Base-by-base conservation (phyloP, 345 rosid genomes). In the Lepidium sativum region DNA sequence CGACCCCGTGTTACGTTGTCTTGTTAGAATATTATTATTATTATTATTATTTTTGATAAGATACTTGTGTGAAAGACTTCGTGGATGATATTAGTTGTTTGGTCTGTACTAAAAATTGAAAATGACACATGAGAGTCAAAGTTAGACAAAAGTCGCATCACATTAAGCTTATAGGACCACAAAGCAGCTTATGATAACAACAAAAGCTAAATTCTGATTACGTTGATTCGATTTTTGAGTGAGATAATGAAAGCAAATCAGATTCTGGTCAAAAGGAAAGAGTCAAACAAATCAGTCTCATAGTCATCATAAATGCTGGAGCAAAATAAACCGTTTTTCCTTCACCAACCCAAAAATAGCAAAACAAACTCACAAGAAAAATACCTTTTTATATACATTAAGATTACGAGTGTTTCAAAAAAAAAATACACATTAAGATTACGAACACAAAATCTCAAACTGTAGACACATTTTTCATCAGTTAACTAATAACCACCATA, bases 121-220 rank as follows among this genome's bases (percentile, higher is more conserved):
- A 70, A 39, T 45, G 75, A 70, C 75, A 54, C 35, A 70, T 70
- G 59, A 71, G 59, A 8, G 75, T 71, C 75, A 71, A 71, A 56
- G 65, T 71, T 56, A 20, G 65, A 63, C 75, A 63, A 48, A 63
- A 70, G 43, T 48, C 0, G n/a, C 15, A 47, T n/a, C 3, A 0
- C 65, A 68, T 38, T 9, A 57, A 60, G 40, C 61, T 17, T 42
- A 18, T 14, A 60, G 74, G 74, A 69, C 67, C 74, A 68, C 72
- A 4, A 67, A 44, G 33, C 61, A 51, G 54, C 58, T 68, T 43
- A 45, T 70, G 68, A 43, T 69, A 16, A 61, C 61, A 49, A 49
- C 43, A 18, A 49, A 48, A 50, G 15, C 45, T 23, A 57, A 8
- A 48, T 37, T 48, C 58, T 56, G 56, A 50, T 6, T 11, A 50